Percentiles rank a stretch among this genome's conserved stretches.
phyloP scores from a whole-genome alignment of 2,329 filamentous ascomycete species.

The Aspergillus sp. region DNA sequence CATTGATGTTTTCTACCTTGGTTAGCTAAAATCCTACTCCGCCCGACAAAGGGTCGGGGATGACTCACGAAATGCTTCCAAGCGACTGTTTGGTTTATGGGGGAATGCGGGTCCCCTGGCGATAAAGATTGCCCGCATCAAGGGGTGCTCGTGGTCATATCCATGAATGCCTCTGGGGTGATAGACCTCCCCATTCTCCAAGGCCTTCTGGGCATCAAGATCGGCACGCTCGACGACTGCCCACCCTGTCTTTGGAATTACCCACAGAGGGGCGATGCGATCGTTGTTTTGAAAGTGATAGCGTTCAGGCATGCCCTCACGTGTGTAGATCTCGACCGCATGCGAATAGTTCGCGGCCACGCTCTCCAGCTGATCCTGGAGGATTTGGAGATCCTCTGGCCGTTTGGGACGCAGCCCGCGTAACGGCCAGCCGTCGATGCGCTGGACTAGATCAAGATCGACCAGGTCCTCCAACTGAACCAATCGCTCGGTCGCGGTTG shows the following conservation, averaged over 20 bases:
- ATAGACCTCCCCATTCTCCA: constrained; percentile 67
- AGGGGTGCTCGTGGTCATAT: constrained; percentile 89
- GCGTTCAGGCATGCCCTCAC: constrained; percentile 82
- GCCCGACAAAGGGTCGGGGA: too few species aligned
- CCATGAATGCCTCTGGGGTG: constrained; percentile 85
- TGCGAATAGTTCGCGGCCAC: constrained; percentile 59
- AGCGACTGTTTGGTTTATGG: constrained; percentile 74
- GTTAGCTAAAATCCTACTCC: constrained; percentile 7
- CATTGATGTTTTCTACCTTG: constrained; percentile 78
- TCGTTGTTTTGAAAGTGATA: constrained; percentile 89
- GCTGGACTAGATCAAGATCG: constrained; percentile 73
- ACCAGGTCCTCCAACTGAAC: constrained; percentile 89
- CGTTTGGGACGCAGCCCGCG: constrained; percentile 83
- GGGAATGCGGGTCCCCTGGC: constrained; percentile 91
- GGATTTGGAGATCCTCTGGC: constrained; percentile 61
- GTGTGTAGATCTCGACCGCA: constrained; percentile 83
- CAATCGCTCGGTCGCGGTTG: constrained; percentile 76
- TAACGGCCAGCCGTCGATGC: constrained; percentile 91
- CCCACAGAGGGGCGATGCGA: constrained; percentile 92
- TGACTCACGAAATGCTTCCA: constrained; percentile 77
- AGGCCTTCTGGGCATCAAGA: constrained; percentile 71
- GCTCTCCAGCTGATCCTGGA: constrained; percentile 63
- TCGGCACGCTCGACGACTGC: constrained; percentile 80
- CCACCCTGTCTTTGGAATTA: constrained; percentile 90
- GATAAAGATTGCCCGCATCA: constrained; percentile 96